Conservation (phyloP, 73 alveolate species). For the Stentor roeselii region DNA sequence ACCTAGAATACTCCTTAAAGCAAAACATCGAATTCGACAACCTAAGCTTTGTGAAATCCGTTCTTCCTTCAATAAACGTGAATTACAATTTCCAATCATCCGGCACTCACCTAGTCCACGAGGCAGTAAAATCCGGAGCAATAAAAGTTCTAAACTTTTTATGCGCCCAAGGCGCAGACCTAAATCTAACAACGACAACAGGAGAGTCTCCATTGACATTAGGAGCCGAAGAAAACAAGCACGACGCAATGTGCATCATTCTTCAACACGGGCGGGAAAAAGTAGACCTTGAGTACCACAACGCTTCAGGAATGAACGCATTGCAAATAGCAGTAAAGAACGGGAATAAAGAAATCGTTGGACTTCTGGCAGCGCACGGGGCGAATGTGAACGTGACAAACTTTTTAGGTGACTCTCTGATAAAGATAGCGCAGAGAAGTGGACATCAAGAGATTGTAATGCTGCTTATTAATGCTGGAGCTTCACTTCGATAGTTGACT, state of each 20-base stretch:
- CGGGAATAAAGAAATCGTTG: slow-evolving; percentile 23
- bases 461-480: slow-evolving; percentile 17
- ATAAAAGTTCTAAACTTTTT: slow-evolving; percentile 7
- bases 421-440: slow-evolving; percentile 13
- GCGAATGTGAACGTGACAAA: background rate
- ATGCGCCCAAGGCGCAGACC: background rate
- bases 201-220: slow-evolving; percentile 21
- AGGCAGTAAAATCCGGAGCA: slow-evolving; percentile 27
- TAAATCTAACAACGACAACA: background rate
- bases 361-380: background rate
- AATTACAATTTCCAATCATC: background rate
- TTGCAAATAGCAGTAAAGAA: slow-evolving; percentile 19
- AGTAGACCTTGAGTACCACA: slow-evolving; percentile 5
- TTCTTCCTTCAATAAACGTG: background rate
- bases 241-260: slow-evolving; percentile 14
- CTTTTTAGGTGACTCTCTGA: background rate
- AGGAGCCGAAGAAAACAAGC: slow-evolving; percentile 20
- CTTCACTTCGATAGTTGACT: background rate
- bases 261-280: slow-evolving; percentile 16
- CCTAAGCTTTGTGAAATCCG: background rate
- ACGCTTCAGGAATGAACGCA: background rate
- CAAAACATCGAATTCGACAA: slow-evolving; percentile 7
- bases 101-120: slow-evolving; percentile 14
- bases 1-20: background rate
- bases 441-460: slow-evolving; percentile 27